Evolutionary conservation across 208 protist genomes (phyloP).

Genomic region (Leishmania arabica): DNA sequence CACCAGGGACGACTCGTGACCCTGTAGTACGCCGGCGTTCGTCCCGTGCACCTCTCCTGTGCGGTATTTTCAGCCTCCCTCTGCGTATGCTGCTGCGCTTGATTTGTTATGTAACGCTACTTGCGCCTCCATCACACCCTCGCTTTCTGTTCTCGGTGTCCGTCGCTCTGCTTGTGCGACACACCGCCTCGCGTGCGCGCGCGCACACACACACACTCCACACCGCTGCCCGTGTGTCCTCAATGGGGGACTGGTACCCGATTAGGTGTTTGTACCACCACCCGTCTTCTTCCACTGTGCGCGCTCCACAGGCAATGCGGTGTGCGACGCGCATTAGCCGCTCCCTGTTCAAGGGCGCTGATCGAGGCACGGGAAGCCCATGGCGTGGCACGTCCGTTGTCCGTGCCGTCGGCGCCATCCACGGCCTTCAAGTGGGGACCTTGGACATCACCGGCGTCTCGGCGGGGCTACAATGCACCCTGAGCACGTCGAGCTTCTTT

Average conservation of each 20-base stretch:
- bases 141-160: not conserved
- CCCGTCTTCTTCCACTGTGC: not conserved
- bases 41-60: too few relatives aligned
- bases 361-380: not conserved
- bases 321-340: slow-evolving; percentile 4
- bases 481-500: slow-evolving; percentile 12
- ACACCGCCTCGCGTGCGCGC: not conserved
- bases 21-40: not conserved
- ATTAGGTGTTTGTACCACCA: not conserved
- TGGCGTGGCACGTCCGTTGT: not conserved
- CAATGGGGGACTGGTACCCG: not conserved
- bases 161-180: not conserved
- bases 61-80: too few relatives aligned
- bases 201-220: not conserved
- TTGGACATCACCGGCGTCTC: not conserved
- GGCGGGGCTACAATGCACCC: not conserved
- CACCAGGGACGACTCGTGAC: not conserved
- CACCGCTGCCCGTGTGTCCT: not conserved
- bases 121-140: not conserved
- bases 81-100: too few relatives aligned
- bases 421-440: not conserved
- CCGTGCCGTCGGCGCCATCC: slow-evolving; percentile 4
- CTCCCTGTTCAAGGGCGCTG: not conserved
- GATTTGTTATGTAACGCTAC: not conserved
- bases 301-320: not conserved